Evolutionary conservation across 495 filamentous ascomycete genomes (phyloP), one percentile per base, ranked within the genome.

Genomic region (Cairneyella variabilis): DNA sequence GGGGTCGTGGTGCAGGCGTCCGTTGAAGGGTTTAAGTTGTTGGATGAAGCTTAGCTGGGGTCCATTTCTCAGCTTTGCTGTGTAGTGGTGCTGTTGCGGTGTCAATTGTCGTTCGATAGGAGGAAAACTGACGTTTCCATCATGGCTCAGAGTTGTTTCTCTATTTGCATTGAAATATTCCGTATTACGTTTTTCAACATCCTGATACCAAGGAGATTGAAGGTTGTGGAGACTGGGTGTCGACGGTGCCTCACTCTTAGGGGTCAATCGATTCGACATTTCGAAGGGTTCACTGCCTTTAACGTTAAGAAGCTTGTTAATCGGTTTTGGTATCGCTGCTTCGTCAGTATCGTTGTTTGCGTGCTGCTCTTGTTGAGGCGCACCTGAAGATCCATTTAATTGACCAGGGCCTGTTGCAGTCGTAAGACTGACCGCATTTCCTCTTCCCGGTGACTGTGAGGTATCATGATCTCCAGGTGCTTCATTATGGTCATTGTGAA

Each of bases 21-120:
- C 92, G 62, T 87, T 84, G 71, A 78, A 95, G 0, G 86, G 75
- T 51, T 73, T 82, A 1, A 97, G 77, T 22, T 83, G 81, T 56
- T 90, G 81, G 1, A 70, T 30, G 60, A 86, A 97, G 0, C 88
- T 81, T 37, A 86, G 78, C 1, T 78, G 78, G 0, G 85, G 82
- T 16, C 72, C 74, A 27, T 67, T 56, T 8, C 80, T 80, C 8
- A 89, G 75, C 20, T 69, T 66, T 30, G 76, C 75, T 0, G 85
- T 89, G 65, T 90, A 90, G 21, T 45, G 34, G 28, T 32, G 32
- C 8, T 14, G 20, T 14, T 23, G 9, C 21, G 11, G 2, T 1
- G 23, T 27, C 34, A 5, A 3, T 14, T 17, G 9, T 28, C 17
- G 23, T 0, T 8, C 3, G 36, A 28, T 21, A 14, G 27, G 47